Conservation (phyloP, 2,329 filamentous ascomycete genomes). For the Pyrenophora teres region DNA sequence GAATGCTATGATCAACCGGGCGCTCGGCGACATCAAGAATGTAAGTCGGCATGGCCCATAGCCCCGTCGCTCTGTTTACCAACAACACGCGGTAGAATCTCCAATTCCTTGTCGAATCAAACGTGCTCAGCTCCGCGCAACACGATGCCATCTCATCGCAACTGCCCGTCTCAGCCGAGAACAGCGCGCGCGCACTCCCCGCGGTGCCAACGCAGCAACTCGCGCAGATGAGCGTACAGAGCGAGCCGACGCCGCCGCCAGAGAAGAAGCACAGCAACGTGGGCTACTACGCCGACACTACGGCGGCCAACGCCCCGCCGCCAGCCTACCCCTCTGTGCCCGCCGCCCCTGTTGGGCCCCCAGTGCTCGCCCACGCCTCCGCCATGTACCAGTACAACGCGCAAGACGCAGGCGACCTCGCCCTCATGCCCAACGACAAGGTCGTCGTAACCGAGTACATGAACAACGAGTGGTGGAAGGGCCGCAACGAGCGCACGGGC, state of each 20-base stretch:
- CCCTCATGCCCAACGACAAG: constrained; percentile 78
- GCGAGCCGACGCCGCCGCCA: constrained; percentile 34
- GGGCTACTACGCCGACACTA: constrained; percentile 48
- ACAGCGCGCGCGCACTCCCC: constrained; percentile 53
- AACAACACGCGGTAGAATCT: constrained; percentile 71
- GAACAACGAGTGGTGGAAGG: constrained; percentile 98
- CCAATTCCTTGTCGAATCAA: constrained; percentile 82
- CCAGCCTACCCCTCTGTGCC: constrained; percentile 54
- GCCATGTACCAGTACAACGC: constrained; percentile 85
- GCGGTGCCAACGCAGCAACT: constrained; percentile 42
- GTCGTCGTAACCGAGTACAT: constrained; percentile 87
- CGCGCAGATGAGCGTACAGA: constrained; percentile 39
- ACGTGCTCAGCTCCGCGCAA: constrained; percentile 74
- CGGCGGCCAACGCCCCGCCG: constrained; percentile 50
- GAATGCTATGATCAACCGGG: constrained; percentile 74
- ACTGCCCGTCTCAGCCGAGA: constrained; percentile 75
- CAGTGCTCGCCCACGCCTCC: constrained; percentile 71
- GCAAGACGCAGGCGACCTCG: constrained; percentile 79
- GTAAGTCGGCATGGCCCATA: constrained; percentile 55
- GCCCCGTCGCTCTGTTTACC: constrained; percentile 12
- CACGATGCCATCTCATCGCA: constrained; percentile 75
- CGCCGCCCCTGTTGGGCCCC: constrained; percentile 54
- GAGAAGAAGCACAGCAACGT: constrained; percentile 48
- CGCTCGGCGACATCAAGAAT: constrained; percentile 84
- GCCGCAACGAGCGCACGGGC: constrained; percentile 79